A percentile compares a stretch with the other conserved stretches of the same genome.
These are phyloP conservation scores for Bothriochloa decipiens DNA, from an alignment of 176 grass and related monocot genomes.

Conservation along the genomic window DNA sequence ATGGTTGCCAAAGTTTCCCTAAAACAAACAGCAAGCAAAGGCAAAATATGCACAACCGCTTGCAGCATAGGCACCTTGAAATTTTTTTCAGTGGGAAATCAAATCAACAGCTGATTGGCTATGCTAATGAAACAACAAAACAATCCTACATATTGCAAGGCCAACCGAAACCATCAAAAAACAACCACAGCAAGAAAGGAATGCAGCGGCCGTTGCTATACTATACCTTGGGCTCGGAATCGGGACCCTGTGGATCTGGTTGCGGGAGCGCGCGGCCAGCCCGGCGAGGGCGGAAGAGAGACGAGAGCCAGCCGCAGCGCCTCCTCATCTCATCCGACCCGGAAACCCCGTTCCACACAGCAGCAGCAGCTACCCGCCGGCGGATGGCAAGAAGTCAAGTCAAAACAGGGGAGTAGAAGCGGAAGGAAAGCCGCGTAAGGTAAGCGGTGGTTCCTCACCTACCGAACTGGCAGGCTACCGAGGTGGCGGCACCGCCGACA, in stretches of 20 bases:
- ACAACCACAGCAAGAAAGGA: background rate
- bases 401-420: background rate
- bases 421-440: constrained; percentile 5
- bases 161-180: constrained; percentile 3
- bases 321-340: constrained; percentile 39
- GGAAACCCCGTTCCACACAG: background rate
- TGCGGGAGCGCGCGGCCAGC: constrained; percentile 6
- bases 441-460: constrained; percentile 20
- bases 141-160: background rate
- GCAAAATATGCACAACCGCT: background rate
- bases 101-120: background rate
- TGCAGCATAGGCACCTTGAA: background rate
- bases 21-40: background rate
- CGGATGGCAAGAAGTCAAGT: constrained; percentile 23
- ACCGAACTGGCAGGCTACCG: constrained; percentile 21
- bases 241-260: constrained; percentile 33
- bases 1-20: background rate
- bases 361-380: background rate
- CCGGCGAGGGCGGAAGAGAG: constrained; percentile 34
- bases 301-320: constrained; percentile 49
- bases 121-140: background rate
- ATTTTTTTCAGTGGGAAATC: background rate
- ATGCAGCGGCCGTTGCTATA: background rate
- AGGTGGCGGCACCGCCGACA: background rate
- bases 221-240: constrained; percentile 40